phyloP scores from a whole-genome alignment of 495 filamentous ascomycete genomes.

The Hypoxylon cercidicola region DNA sequence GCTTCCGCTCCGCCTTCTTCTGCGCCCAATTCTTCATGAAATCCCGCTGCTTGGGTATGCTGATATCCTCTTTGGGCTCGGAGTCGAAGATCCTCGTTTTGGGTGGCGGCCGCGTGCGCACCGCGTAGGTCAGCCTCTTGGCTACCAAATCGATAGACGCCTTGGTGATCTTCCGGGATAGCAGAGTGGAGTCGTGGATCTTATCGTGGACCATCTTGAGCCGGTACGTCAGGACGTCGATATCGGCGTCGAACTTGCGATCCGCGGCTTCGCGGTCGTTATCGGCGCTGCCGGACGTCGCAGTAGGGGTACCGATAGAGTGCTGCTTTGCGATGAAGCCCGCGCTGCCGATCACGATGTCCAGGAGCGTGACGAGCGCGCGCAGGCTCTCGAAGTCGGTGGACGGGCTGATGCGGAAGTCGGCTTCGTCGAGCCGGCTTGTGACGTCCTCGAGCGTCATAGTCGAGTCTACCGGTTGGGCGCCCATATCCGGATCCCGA shows the following conservation, averaged over 20 bases:
- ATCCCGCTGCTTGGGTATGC: slow-evolving; percentile 49
- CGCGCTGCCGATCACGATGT: slow-evolving; percentile 77
- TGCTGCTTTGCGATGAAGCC: slow-evolving; percentile 37
- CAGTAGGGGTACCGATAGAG: slow-evolving; percentile 17
- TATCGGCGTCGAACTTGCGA: slow-evolving; percentile 69
- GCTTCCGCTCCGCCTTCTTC: slow-evolving; percentile 46
- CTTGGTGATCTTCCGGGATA: slow-evolving; percentile 79
- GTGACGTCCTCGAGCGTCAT: slow-evolving; percentile 64
- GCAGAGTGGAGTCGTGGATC: slow-evolving; percentile 79
- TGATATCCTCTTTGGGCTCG: slow-evolving; percentile 38
- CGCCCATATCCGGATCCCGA: slow-evolving; percentile 58
- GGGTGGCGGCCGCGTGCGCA: slow-evolving; percentile 71
- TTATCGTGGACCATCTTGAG: slow-evolving; percentile 73
- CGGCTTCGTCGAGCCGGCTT: slow-evolving; percentile 59
- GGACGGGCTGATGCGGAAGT: slow-evolving; percentile 45
- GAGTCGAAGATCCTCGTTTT: slow-evolving; percentile 67
- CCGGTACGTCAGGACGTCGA: slow-evolving; percentile 71
- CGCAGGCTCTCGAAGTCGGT: slow-evolving; percentile 76
- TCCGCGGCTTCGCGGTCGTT: slow-evolving; percentile 46
- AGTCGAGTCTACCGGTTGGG: slow-evolving; percentile 53
- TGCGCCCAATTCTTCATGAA: slow-evolving; percentile 59
- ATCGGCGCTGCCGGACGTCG: too few species aligned
- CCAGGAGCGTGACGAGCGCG: slow-evolving; percentile 71
- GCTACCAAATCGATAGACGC: slow-evolving; percentile 74
- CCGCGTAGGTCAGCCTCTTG: slow-evolving; percentile 73